Evolutionary conservation across 2,329 filamentous ascomycete species (phyloP).

Genomic region (Orbilia javanica): DNA sequence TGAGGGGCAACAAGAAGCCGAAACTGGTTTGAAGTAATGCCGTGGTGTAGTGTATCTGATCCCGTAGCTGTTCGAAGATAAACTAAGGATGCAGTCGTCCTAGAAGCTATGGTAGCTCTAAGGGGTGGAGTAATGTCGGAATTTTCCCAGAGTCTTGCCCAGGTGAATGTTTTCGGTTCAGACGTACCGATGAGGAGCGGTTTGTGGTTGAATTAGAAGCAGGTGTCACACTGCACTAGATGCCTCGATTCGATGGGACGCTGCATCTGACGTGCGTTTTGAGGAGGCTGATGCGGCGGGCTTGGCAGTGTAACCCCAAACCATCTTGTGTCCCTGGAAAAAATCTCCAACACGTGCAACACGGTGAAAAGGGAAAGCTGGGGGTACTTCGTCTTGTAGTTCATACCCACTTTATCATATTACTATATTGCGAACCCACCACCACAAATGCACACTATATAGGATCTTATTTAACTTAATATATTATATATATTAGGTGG

Average conservation of each 20-base stretch:
- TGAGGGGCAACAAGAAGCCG: neutral
- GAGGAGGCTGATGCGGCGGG: constrained; percentile 14
- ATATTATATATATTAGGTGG: neutral
- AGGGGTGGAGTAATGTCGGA: neutral
- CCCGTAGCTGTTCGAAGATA: neutral
- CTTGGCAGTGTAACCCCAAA: constrained; percentile 17
- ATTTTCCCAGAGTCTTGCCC: neutral
- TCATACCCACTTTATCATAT: too few relatives aligned
- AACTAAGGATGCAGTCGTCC: neutral
- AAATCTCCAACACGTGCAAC: neutral
- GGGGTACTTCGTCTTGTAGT: too few relatives aligned
- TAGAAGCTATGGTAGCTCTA: neutral
- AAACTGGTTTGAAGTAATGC: neutral
- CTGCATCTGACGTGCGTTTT: constrained; percentile 13
- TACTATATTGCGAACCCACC: too few relatives aligned
- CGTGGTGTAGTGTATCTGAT: neutral
- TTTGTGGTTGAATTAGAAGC: neutral
- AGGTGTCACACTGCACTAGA: neutral
- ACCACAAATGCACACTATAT: neutral
- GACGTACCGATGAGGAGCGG: neutral
- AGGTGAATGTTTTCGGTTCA: neutral
- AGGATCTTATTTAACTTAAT: too few relatives aligned
- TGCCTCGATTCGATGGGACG: neutral
- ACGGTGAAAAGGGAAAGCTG: neutral
- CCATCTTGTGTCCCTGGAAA: neutral